A percentile compares a stretch with the other conserved stretches of the same genome.
These are phyloP conservation scores for Colletotrichum euphorbiae DNA, from an alignment of 2,329 filamentous ascomycete genomes.

Conservation along the genomic window DNA sequence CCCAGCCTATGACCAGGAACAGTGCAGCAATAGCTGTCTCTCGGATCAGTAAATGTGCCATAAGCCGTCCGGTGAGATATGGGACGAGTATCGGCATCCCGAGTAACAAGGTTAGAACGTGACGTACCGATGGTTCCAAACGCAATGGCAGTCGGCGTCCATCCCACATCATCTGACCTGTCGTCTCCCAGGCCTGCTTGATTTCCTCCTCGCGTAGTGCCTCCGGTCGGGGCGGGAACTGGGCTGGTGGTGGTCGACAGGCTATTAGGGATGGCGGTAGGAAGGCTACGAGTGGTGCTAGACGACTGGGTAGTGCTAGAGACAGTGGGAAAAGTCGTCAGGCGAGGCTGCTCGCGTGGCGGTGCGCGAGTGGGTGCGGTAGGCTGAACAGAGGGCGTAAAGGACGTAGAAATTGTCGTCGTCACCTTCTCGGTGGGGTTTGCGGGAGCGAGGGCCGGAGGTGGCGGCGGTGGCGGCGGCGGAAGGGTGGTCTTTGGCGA, in stretches of 20 bases:
- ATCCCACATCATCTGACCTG: conserved; percentile 19
- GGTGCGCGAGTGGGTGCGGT: neutral
- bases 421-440: conserved; percentile 11
- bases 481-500: conserved; percentile 13
- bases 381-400: neutral
- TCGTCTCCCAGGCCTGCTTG: conserved; percentile 22
- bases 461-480: conserved; percentile 8
- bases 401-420: neutral
- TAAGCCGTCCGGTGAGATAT: neutral
- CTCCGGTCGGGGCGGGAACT: neutral
- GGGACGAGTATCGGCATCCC: fast-evolving
- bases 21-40: conserved; percentile 23
- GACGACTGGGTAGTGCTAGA: conserved; percentile 5
- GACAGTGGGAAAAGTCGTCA: neutral
- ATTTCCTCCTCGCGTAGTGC: conserved; percentile 6
- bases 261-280: conserved; percentile 15
- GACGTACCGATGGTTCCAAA: conserved; percentile 36
- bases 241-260: conserved; percentile 5
- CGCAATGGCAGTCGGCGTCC: conserved; percentile 36
- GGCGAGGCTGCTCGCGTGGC: neutral
- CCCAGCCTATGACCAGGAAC: conserved; percentile 28
- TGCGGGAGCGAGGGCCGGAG: conserved; percentile 28
- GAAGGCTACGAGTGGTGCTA: neutral
- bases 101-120: neutral
- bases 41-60: neutral